Evolutionary conservation across 2,329 filamentous ascomycete genomes (phyloP).

Genomic region (Neoascochyta sp.): DNA sequence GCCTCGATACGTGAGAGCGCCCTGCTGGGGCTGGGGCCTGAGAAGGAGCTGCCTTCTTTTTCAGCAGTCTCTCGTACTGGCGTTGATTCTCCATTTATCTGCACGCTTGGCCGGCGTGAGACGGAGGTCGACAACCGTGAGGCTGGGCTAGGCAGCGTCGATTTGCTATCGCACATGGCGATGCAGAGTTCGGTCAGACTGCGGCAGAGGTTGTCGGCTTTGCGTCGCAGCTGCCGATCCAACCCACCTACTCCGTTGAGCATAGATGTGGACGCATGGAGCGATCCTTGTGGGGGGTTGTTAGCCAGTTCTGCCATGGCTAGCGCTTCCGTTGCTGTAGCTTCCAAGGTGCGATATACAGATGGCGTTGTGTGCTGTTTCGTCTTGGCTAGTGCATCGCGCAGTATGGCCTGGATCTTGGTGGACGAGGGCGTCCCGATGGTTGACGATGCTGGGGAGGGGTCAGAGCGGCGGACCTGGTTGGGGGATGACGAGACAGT

Average conservation of each 20-base stretch:
- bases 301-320: slow-evolving; percentile 73
- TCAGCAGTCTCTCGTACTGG: slow-evolving; percentile 34
- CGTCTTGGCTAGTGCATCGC: slow-evolving; percentile 75
- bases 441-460: slow-evolving; percentile 41
- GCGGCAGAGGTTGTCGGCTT: slow-evolving; percentile 88
- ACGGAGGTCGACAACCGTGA: slow-evolving; percentile 20
- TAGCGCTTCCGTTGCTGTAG: slow-evolving; percentile 76
- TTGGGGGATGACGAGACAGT: slow-evolving; percentile 89
- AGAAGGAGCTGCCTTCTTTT: slow-evolving; percentile 30
- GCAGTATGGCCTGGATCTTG: slow-evolving; percentile 72
- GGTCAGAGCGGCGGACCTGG: slow-evolving; percentile 55
- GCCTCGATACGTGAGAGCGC: slow-evolving; percentile 46
- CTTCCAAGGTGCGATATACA: slow-evolving; percentile 75
- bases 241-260: slow-evolving; percentile 59
- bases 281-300: no score
- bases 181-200: slow-evolving; percentile 90
- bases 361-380: slow-evolving; percentile 66
- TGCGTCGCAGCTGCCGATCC: slow-evolving; percentile 82
- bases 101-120: slow-evolving; percentile 35
- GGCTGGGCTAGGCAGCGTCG: slow-evolving; percentile 28
- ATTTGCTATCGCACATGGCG: slow-evolving; percentile 55
- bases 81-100: slow-evolving; percentile 36
- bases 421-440: slow-evolving; percentile 43
- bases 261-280: slow-evolving; percentile 62
- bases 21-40: slow-evolving; percentile 34